A percentile compares a stretch with the other conserved stretches of the same genome.
These are phyloP conservation scores for Colletotrichum tabaci DNA, from an alignment of 2,329 filamentous ascomycete genomes.

Conservation along the genomic window DNA sequence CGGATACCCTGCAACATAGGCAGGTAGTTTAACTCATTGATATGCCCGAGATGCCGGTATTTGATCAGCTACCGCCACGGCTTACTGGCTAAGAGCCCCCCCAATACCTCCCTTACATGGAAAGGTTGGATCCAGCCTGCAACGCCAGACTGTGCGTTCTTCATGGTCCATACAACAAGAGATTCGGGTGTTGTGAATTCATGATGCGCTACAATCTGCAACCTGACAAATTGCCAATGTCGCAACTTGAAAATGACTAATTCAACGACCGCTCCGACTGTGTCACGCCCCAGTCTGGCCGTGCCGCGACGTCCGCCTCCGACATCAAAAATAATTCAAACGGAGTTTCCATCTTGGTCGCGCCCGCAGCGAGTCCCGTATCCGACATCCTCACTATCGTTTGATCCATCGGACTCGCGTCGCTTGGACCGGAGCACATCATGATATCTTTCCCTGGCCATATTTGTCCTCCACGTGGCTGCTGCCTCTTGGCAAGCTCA, in stretches of 20 bases:
- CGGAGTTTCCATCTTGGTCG: conserved; percentile 39
- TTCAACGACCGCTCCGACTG: conserved; percentile 1
- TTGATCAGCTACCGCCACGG: background rate
- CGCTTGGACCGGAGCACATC: too few relatives aligned
- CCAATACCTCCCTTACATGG: background rate
- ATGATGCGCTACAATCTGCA: too few relatives aligned
- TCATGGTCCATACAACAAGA: background rate
- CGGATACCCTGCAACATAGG: background rate
- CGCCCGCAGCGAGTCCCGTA: background rate
- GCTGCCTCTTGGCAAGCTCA: background rate
- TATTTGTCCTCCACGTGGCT: background rate
- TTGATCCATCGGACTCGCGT: background rate
- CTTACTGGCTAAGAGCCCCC: background rate
- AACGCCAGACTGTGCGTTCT: background rate
- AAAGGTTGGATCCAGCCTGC: background rate
- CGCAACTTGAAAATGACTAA: background rate
- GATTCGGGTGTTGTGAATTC: background rate
- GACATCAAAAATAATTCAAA: conserved; percentile 2
- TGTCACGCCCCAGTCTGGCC: background rate
- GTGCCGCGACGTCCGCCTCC: conserved; percentile 9
- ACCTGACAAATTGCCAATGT: background rate
- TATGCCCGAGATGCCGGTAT: conserved; percentile 16
- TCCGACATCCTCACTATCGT: background rate
- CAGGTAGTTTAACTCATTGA: background rate
- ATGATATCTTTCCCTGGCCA: too few relatives aligned